Conservation (phyloP, 2,329 filamentous ascomycete genomes). For the Teratosphaeriaceae sp. region DNA sequence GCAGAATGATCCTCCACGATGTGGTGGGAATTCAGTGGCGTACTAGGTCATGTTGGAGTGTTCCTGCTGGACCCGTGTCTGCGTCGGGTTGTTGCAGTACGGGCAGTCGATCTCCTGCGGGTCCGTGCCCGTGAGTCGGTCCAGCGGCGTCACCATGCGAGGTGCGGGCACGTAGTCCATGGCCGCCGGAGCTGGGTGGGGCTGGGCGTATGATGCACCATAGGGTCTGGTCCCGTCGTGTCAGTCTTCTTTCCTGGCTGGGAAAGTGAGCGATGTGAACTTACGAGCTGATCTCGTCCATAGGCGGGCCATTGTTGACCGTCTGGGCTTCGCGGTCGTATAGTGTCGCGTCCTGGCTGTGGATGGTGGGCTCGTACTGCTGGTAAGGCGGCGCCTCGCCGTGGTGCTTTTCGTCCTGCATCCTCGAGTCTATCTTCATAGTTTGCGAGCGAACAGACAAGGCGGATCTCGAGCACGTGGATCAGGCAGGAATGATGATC, state of each 20-base stretch:
- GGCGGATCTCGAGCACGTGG: too few species aligned
- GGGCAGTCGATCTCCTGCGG: conserved; percentile 2
- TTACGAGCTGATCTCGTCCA: background rate
- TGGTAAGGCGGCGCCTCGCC: background rate
- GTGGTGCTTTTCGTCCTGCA: background rate
- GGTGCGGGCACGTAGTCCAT: background rate
- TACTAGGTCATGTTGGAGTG: background rate
- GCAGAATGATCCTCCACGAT: background rate
- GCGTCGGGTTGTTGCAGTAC: background rate
- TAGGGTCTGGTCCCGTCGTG: background rate
- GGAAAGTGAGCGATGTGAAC: background rate
- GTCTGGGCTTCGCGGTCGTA: background rate
- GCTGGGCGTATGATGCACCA: background rate
- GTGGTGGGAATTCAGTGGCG: background rate
- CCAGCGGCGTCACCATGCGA: background rate
- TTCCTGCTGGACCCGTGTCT: conserved; percentile 1
- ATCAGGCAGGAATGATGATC: too few species aligned
- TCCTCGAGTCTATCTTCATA: background rate
- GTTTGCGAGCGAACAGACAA: background rate
- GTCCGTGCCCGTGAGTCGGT: background rate
- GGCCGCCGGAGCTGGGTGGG: background rate
- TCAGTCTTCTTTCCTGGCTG: background rate
- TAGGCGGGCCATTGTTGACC: background rate
- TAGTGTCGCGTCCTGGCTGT: background rate
- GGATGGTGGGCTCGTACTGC: background rate